Evolutionary conservation across 495 filamentous ascomycete genomes (phyloP), one percentile per base, ranked within the genome.

Genomic region (Penicillium silybi): DNA sequence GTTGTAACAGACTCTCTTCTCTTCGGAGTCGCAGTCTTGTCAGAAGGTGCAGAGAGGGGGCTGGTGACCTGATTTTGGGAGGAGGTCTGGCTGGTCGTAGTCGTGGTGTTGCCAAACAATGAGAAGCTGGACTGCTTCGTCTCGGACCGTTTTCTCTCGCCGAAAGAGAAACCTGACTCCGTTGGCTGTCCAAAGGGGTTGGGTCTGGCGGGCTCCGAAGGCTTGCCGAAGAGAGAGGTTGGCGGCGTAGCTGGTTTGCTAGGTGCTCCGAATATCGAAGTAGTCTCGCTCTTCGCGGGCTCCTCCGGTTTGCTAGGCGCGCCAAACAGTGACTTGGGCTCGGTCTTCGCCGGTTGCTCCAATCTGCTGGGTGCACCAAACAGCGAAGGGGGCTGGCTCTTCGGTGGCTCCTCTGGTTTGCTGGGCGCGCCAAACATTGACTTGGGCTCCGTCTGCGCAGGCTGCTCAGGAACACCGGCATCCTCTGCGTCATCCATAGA

Each of bases 401-500:
- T 67, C 39, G 53, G 52, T 4, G 61, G 59, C 16, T 53, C 58
- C 27, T 10, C 4, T 13, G 11, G 2, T 13, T 13, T 32, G 11
- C 71, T 18, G 77, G 79, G 45, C 52, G 53, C 38, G 42, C 59
- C 46, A 23, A 63, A 62, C 42, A 60, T 37, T 39, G 63, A 58
- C 8, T 27, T 59, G 52, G 46, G 57, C 18, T 58, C 53, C 23
- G 39, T 48, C 6, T 55, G 66, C 40, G 52, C 52, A 4, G 60
- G 58, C 17, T 53, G 58, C 32, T 57, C 56, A 13, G 54, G 43
- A 11, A 44, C 39, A 46, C 58, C 25, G 29, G 45, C 53, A 38
- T 75, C 71, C 38, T 73, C 71, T 44, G 55, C 56, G 29, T 74
- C 71, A 54, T 72, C 70, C 73, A 76, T 76, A 11, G 64, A 57